Percentiles rank a stretch among this genome's conserved stretches.
Evolutionary conservation across 164 flowering plant species (phyloP).

Genomic region (Vitis riparia): DNA sequence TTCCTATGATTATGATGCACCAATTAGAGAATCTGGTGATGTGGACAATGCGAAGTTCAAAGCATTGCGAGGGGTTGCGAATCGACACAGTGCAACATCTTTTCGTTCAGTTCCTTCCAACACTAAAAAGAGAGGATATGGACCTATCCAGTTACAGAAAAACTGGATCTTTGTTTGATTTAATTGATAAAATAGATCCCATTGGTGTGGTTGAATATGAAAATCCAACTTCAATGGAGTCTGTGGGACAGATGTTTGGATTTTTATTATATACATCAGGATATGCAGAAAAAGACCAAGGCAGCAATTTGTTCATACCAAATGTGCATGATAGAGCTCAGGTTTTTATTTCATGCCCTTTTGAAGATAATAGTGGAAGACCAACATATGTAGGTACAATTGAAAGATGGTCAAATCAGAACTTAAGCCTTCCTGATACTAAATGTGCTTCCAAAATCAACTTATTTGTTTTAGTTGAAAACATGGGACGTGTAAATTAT

Average conservation of each 20-base stretch:
- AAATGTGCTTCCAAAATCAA: conserved; percentile 58
- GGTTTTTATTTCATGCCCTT: conserved; percentile 70
- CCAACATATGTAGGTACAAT: conserved; percentile 58
- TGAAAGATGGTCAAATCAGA: conserved; percentile 72
- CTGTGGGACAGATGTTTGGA: conserved; percentile 87
- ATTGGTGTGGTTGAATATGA: conserved; percentile 49
- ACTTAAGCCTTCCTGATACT: conserved; percentile 48
- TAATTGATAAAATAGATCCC: conserved; percentile 31
- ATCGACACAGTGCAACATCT: conserved; percentile 40
- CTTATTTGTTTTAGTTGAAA: conserved; percentile 83
- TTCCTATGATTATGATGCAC: conserved; percentile 99
- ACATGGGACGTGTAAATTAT: conserved; percentile 93
- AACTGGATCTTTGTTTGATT: conserved; percentile 50
- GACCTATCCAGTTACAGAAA: conserved; percentile 55
- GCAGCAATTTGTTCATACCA: conserved; percentile 57
- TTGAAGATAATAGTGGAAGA: conserved; percentile 32
- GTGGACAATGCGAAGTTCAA: conserved; percentile 70
- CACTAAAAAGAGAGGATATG: conserved; percentile 58
- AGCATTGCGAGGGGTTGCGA: conserved; percentile 67
- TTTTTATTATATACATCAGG: conserved; percentile 62
- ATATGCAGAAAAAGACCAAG: conserved; percentile 43
- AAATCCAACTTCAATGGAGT: conserved; percentile 81
- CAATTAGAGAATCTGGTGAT: conserved; percentile 87
- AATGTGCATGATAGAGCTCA: conserved; percentile 97
- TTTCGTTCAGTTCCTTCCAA: conserved; percentile 59